These are phyloP conservation scores for Termitomyces sp. DNA, from an alignment of 768 basidiomycete genomes.

Conservation along the genomic window DNA sequence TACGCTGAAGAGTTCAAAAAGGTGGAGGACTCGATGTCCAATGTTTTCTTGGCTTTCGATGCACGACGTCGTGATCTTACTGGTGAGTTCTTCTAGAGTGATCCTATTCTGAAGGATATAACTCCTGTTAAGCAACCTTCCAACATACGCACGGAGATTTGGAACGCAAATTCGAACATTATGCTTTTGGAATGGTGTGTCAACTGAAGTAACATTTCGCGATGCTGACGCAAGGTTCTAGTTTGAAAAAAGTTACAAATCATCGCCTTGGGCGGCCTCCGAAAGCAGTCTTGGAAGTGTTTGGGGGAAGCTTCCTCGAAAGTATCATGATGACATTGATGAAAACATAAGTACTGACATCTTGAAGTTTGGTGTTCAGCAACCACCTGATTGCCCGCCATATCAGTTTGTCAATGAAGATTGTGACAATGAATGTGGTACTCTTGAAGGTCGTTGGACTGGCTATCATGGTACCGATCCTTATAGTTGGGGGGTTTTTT, in stretches of 20 bases:
- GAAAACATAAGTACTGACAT: neutral
- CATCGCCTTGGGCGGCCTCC: neutral
- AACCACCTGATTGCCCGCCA: neutral
- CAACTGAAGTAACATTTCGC: neutral
- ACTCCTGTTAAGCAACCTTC: neutral
- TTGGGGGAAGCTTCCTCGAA: neutral
- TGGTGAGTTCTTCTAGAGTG: neutral
- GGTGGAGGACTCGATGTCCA: neutral
- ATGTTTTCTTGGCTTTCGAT: neutral
- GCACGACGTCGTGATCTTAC: neutral
- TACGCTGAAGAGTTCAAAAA: neutral
- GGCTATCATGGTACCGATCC: neutral
- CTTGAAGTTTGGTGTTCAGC: neutral
- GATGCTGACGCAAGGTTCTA: neutral
- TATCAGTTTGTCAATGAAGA: neutral
- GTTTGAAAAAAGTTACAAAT: neutral
- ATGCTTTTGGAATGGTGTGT: conserved; percentile 7
- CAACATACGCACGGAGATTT: neutral
- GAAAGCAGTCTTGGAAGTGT: neutral
- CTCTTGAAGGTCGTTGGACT: conserved; percentile 1
- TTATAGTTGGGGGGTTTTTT: neutral
- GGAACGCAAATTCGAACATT: conserved; percentile 1
- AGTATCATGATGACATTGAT: neutral
- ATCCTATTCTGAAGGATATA: neutral
- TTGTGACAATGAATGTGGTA: neutral